Conservation (phyloP, 1,139 yeast species). For the Candida albicans region DNA sequence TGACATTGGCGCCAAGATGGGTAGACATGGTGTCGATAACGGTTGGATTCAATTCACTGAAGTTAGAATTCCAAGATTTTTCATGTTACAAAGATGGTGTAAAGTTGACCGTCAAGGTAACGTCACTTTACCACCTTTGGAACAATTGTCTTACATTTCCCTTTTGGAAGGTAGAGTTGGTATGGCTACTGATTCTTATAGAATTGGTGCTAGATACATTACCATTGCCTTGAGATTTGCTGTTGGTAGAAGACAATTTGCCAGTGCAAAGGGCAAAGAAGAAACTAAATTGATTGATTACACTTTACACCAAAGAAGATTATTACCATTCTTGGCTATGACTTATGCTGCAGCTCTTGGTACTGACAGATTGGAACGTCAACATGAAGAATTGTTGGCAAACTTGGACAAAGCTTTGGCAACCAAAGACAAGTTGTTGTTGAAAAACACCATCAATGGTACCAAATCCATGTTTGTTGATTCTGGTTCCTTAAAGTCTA, state of each 20-base stretch:
- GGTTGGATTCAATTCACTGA: constrained; percentile 91
- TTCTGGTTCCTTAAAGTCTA: constrained; percentile 87
- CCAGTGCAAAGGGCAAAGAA: constrained; percentile 32
- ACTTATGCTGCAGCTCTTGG: constrained; percentile 78
- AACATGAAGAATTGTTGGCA: constrained; percentile 51
- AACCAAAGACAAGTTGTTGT: constrained; percentile 41
- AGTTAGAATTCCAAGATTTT: constrained; percentile 81
- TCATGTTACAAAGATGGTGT: constrained; percentile 79
- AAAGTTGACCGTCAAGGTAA: constrained; percentile 69
- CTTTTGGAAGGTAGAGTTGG: constrained; percentile 84
- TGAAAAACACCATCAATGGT: constrained; percentile 53
- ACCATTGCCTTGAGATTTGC: constrained; percentile 89
- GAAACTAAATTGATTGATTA: constrained; percentile 77
- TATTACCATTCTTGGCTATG: constrained; percentile 76
- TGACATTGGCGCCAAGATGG: constrained; percentile 94
- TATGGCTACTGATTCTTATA: constrained; percentile 84
- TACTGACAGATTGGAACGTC: constrained; percentile 61
- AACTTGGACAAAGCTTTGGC: constrained; percentile 56
- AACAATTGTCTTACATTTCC: constrained; percentile 86
- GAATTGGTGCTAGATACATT: constrained; percentile 74
- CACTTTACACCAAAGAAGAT: constrained; percentile 82
- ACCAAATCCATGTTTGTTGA: constrained; percentile 80
- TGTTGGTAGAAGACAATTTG: constrained; percentile 86
- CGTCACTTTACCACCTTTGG: constrained; percentile 76
- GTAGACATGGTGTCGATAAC: constrained; percentile 84